Conservation (phyloP, 192 early-diverging fungal genomes). For the Bifiguratus adelaidae region DNA sequence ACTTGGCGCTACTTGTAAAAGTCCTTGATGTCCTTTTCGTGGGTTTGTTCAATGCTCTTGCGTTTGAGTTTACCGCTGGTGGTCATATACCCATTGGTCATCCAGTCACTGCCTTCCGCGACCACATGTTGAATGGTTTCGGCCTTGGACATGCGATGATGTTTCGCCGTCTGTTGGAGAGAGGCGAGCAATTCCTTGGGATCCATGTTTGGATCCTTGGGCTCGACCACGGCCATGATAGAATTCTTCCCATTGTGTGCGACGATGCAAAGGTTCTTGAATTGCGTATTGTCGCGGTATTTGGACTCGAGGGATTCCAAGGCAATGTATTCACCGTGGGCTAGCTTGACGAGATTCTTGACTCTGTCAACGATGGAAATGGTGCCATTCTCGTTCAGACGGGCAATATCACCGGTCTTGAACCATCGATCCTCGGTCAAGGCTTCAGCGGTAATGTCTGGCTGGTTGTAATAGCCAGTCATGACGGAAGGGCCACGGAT, state of each 20-base stretch:
- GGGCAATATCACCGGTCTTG: constrained; percentile 33
- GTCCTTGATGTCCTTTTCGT: not conserved
- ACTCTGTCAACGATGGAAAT: constrained; percentile 67
- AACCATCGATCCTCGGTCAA: constrained; percentile 43
- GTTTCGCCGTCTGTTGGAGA: constrained; percentile 40
- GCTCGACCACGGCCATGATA: constrained; percentile 65
- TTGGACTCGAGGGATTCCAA: constrained; percentile 40
- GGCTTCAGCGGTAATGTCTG: constrained; percentile 27
- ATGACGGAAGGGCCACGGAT: constrained; percentile 40
- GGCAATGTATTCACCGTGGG: constrained; percentile 64
- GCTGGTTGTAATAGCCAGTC: constrained; percentile 36
- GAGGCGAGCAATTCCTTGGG: constrained; percentile 32
- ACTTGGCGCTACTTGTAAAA: not conserved
- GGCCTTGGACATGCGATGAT: constrained; percentile 42
- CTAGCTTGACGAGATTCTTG: constrained; percentile 72
- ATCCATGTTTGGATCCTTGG: constrained; percentile 26
- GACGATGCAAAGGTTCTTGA: constrained; percentile 64
- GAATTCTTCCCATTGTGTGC: constrained; percentile 52
- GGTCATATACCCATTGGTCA: not conserved
- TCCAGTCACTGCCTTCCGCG: not conserved
- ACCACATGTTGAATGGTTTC: constrained; percentile 52
- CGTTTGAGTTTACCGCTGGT: not conserved
- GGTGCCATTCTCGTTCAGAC: constrained; percentile 24
- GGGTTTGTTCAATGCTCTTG: not conserved
- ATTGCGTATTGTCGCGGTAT: constrained; percentile 54